These are phyloP conservation scores for Russula emetica DNA, from an alignment of 768 basidiomycete genomes.

Conservation along the genomic window DNA sequence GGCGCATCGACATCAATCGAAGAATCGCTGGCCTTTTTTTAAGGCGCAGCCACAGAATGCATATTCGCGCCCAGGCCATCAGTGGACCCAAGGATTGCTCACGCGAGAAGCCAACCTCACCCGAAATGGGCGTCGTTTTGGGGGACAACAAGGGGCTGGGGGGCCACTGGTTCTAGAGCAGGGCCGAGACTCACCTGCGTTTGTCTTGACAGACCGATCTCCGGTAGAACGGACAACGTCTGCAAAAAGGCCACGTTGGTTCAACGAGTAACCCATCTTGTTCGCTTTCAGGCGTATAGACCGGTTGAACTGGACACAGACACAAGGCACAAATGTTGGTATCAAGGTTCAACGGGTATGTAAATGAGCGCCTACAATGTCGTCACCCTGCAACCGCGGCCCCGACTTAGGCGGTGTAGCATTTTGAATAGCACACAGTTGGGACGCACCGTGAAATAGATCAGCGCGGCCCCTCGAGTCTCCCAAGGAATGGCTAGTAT, in stretches of 20 bases:
- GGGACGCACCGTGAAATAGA: constrained; percentile 81
- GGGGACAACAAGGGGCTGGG: neutral
- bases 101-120: neutral
- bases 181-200: constrained; percentile 44
- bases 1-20: neutral
- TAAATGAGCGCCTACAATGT: constrained; percentile 56
- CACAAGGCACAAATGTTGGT: constrained; percentile 4
- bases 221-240: constrained; percentile 69
- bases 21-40: neutral
- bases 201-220: constrained; percentile 56
- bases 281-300: constrained; percentile 82
- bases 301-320: constrained; percentile 70
- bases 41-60: constrained; percentile 1
- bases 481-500: constrained; percentile 78
- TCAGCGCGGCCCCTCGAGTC: constrained; percentile 73
- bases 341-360: neutral
- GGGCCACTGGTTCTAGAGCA: neutral
- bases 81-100: constrained; percentile 1
- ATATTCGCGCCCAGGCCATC: neutral
- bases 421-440: neutral
- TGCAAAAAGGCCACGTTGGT: constrained; percentile 76
- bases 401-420: neutral
- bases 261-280: constrained; percentile 76
- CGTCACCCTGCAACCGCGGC: constrained; percentile 60
- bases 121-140: neutral